These are phyloP conservation scores for Coemansia sp. DNA, from an alignment of 192 early-diverging fungal species.

Conservation along the genomic window DNA sequence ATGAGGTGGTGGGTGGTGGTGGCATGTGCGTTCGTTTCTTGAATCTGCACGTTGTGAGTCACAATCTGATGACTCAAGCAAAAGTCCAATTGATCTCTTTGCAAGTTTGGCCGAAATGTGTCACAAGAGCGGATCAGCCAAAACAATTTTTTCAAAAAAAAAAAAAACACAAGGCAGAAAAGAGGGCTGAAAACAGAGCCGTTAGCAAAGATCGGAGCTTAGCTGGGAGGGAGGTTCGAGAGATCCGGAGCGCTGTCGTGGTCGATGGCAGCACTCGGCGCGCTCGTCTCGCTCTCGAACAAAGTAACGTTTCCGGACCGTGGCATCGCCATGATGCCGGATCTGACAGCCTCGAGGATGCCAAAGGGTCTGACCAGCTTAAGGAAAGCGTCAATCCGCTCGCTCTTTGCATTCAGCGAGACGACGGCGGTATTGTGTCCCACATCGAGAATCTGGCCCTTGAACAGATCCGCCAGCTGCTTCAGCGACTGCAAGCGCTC, in stretches of 20 bases:
- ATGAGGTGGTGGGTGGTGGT: too few species aligned
- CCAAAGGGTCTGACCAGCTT: conserved; percentile 94
- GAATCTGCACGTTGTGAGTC: conserved; percentile 8
- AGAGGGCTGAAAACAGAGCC: background rate
- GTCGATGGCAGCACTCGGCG: conserved; percentile 63
- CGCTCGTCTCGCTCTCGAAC: conserved; percentile 68
- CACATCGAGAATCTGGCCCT: conserved; percentile 87
- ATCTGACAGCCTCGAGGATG: conserved; percentile 91
- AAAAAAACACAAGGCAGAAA: background rate
- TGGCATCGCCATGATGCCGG: conserved; percentile 97
- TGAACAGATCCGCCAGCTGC: conserved; percentile 83
- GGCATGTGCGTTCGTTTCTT: too few species aligned
- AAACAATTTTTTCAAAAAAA: too few species aligned
- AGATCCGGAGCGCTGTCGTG: conserved; percentile 66
- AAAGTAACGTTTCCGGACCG: conserved; percentile 81
- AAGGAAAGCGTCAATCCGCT: conserved; percentile 88
- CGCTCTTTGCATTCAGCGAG: conserved; percentile 86
- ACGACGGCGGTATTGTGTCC: conserved; percentile 80
- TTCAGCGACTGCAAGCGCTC: conserved; percentile 77
- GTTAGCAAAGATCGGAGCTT: conserved; percentile 17
- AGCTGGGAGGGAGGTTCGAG: conserved; percentile 91
- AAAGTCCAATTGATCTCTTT: background rate
- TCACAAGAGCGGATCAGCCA: too few species aligned
- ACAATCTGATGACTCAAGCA: conserved; percentile 18
- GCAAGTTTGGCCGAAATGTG: too few species aligned